Base-by-base conservation (phyloP, 192 early-diverging fungal genomes). In the Endogone sp. region DNA sequence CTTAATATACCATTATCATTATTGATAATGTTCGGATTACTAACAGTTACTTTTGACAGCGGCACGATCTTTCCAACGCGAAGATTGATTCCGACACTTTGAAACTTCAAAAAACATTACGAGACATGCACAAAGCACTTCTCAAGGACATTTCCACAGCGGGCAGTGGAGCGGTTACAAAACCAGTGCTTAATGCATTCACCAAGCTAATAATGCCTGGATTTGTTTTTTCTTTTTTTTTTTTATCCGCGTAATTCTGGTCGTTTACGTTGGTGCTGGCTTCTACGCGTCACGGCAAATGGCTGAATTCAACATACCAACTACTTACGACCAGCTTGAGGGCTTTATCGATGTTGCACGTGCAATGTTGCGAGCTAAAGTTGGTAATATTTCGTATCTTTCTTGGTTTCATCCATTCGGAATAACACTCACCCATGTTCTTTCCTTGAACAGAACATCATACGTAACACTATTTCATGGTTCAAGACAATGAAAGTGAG, bases 61-160 rank as follows among this genome's bases (percentile, higher is more conserved):
- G 20, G 29, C 30, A 69, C 63, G 68, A 69, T 54, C 22, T 69
- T 3, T 37, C 3, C 22, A 64, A 26, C 9, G 1, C 37, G 20
- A 69, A 62, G 68, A 62, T 69, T 32, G 23, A 44, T 61, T 60
- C 31, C 24, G 49, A 68, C 49, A 54, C 69, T 27, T 27, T 70
- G n/a, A 63, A 64, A 64, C 29, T 49, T 28, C 69, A 70, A 56
- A 64, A 70, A 56, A 70, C 61, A 23, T 54, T 68, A 56, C 55
- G 66, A n/a, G 66, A 68, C 57, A 62, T 44, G 37, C 37, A 44
- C 37, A 44, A 44, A 44, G 37, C 37, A 44, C 37, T 44, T 44
- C 37, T 44, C 37, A 30, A 72, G 30, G 32, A 25, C 2, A 72
- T 72, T 56, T 65, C 28, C 32, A 54, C 29, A 16, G 22, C 30